Conservation (phyloP, 768 basidiomycete genomes). For the Candolleomyces eurysporus region DNA sequence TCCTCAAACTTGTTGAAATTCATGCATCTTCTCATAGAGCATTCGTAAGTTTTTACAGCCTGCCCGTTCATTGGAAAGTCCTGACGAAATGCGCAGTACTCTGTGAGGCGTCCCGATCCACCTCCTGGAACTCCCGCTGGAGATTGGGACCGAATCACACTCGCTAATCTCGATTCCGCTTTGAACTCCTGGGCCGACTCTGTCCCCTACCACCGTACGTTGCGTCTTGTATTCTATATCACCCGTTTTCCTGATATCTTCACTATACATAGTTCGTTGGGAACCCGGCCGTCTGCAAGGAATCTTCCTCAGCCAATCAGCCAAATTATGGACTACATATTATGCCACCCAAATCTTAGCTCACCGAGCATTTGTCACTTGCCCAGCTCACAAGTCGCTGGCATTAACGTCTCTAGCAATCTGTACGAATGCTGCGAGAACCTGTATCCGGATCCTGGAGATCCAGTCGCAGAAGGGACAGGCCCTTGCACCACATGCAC, state of each 20-base stretch:
- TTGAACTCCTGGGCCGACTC: slow-evolving; percentile 60
- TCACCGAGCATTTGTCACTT: no score
- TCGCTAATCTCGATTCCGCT: slow-evolving; percentile 60
- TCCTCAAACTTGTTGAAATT: slow-evolving; percentile 57
- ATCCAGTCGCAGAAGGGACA: no score
- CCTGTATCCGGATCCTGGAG: no score
- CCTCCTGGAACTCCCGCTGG: background rate
- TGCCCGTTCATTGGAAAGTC: background rate
- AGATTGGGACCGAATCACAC: slow-evolving; percentile 12
- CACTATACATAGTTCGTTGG: slow-evolving; percentile 12
- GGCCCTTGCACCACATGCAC: no score
- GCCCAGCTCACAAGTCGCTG: no score
- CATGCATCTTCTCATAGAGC: slow-evolving; percentile 59
- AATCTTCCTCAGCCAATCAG: background rate
- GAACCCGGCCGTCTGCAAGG: no score
- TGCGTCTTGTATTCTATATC: background rate
- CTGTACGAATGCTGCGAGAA: no score
- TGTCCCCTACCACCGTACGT: slow-evolving; percentile 44
- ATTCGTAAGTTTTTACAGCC: slow-evolving; percentile 38
- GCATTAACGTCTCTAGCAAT: no score
- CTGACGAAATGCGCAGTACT: slow-evolving; percentile 31
- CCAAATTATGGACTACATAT: no score
- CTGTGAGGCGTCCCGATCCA: slow-evolving; percentile 55
- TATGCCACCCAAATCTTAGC: no score
- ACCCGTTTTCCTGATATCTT: slow-evolving; percentile 22